These are phyloP conservation scores for Dactylella cylindrospora DNA, from an alignment of 2,329 filamentous ascomycete genomes.

Conservation along the genomic window DNA sequence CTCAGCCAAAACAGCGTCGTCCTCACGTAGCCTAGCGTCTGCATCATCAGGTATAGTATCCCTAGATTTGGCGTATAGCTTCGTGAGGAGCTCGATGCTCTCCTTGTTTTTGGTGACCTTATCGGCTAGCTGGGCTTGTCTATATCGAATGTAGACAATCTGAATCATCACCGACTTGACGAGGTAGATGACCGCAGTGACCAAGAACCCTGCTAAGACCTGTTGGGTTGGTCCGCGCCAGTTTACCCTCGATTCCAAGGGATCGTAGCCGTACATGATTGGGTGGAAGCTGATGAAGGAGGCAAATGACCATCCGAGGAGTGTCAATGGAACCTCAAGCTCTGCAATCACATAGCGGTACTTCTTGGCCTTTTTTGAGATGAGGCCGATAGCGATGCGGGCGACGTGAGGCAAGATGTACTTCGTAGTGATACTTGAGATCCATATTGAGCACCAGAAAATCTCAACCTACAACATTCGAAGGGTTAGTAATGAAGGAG, in stretches of 20 bases:
- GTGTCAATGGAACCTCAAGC: slow-evolving; percentile 66
- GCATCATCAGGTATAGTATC: background rate
- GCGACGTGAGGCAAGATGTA: slow-evolving; percentile 61
- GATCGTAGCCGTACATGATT: slow-evolving; percentile 7
- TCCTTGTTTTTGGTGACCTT: slow-evolving; percentile 87
- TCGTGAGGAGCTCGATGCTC: slow-evolving; percentile 74
- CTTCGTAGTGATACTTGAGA: slow-evolving; percentile 65
- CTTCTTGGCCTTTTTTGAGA: slow-evolving; percentile 69
- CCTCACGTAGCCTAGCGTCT: background rate
- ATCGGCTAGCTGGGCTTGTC: slow-evolving; percentile 77
- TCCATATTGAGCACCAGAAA: slow-evolving; percentile 68
- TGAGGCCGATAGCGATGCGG: slow-evolving; percentile 68
- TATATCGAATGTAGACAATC: slow-evolving; percentile 80
- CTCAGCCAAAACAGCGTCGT: slow-evolving; percentile 4
- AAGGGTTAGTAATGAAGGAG: background rate
- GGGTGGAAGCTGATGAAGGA: slow-evolving; percentile 63
- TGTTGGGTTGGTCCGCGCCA: slow-evolving; percentile 11
- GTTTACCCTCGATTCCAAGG: background rate
- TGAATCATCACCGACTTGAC: slow-evolving; percentile 76
- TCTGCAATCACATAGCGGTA: slow-evolving; percentile 67
- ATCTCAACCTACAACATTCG: slow-evolving; percentile 62
- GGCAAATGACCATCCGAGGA: slow-evolving; percentile 69
- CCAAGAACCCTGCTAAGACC: slow-evolving; percentile 67
- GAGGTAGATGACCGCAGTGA: slow-evolving; percentile 71
- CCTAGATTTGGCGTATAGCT: slow-evolving; percentile 69